These are phyloP conservation scores for Dillenia turbinata DNA, from an alignment of 164 flowering plant species.

Conservation along the genomic window DNA sequence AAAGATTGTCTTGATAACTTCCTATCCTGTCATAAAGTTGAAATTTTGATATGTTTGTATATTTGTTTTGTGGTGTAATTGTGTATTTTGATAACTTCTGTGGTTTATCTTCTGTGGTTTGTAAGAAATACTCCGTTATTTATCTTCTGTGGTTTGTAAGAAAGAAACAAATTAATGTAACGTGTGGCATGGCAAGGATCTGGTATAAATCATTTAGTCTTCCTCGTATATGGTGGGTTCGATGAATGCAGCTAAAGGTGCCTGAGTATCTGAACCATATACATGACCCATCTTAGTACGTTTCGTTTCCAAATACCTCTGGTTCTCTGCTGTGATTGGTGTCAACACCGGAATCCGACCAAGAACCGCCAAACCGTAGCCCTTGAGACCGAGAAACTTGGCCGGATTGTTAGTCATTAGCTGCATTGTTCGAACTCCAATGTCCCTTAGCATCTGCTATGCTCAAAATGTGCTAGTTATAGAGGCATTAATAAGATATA, in stretches of 20 bases:
- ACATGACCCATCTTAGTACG: constrained; percentile 91
- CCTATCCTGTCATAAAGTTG: no score
- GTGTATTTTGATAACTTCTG: no score
- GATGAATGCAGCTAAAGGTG: constrained; percentile 19
- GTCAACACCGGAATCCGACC: constrained; percentile 84
- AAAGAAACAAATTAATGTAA: no score
- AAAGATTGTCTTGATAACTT: no score
- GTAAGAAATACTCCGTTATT: no score
- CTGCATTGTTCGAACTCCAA: constrained; percentile 77
- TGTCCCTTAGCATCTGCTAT: constrained; percentile 68
- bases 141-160: no score
- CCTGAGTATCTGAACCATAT: constrained; percentile 63
- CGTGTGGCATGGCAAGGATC: no score
- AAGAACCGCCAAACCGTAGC: constrained; percentile 82
- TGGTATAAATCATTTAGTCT: background rate
- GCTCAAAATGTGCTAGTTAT: background rate
- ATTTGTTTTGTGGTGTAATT: no score
- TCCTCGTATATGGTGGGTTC: constrained; percentile 12
- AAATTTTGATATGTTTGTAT: no score
- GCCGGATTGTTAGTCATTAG: constrained; percentile 96
- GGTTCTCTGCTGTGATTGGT: constrained; percentile 84
- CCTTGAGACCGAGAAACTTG: constrained; percentile 77
- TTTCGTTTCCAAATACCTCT: constrained; percentile 76
- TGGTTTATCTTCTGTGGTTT: no score
- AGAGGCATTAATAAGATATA: no score